Evolutionary conservation across 106 monocot genomes (phyloP).

Genomic region (Acorus calamus): DNA sequence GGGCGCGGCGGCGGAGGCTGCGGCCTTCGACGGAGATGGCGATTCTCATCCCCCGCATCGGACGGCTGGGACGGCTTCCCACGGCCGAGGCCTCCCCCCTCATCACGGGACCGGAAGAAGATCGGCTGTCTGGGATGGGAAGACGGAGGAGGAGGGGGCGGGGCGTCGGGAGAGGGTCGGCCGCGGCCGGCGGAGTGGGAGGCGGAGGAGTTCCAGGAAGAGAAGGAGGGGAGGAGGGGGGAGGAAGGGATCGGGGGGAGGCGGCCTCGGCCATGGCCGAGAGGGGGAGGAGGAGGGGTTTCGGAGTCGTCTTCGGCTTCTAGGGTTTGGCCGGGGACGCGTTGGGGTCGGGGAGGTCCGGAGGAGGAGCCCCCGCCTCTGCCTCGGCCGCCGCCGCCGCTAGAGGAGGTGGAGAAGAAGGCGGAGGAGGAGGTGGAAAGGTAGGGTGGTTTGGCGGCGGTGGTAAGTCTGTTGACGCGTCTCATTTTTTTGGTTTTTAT

Average conservation of each 20-base stretch:
- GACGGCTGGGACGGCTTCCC: conserved; percentile 24
- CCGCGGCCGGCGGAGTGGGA: conserved; percentile 19
- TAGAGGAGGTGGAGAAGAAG: conserved; percentile 14
- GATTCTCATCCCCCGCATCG: conserved; percentile 27
- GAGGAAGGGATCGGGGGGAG: conserved; percentile 1
- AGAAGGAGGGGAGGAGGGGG: conserved; percentile 1
- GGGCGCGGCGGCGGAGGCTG: not conserved
- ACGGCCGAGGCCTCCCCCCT: conserved; percentile 31
- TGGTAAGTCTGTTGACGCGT: not conserved
- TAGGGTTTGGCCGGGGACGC: conserved; percentile 13
- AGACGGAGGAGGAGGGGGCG: not conserved
- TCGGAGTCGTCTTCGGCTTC: not conserved
- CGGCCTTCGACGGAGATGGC: conserved; percentile 28
- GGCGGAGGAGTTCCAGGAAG: not conserved
- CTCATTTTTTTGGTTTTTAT: too few species aligned
- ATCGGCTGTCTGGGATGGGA: conserved; percentile 27
- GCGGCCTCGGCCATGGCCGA: conserved; percentile 6
- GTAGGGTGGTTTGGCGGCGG: conserved; percentile 14
- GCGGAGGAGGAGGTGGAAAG: conserved; percentile 10
- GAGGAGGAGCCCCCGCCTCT: conserved; percentile 11
- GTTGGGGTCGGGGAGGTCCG: not conserved
- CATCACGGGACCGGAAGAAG: conserved; percentile 23
- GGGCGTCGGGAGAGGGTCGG: conserved; percentile 2
- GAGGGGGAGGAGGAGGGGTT: conserved; percentile 9
- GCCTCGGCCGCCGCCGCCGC: conserved; percentile 24